A percentile compares a stretch with the other conserved stretches of the same genome.
Conservation (phyloP, 345 rosid species). For the Ailanthus altissimus region DNA sequence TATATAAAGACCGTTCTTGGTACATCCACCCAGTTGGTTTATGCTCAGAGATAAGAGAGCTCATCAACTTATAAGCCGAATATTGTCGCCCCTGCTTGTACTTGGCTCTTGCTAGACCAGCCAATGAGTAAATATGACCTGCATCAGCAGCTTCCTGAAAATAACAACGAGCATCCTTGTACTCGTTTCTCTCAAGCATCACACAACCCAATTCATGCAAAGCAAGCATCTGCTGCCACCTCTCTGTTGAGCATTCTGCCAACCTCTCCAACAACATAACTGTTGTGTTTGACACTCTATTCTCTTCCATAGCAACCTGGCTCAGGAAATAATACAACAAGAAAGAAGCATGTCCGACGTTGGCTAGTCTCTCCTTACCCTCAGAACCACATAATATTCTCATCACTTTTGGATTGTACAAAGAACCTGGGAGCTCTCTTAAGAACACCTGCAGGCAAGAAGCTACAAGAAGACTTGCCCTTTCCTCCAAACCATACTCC, state of each 20-base stretch:
- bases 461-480: constrained; percentile 64
- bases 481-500: constrained; percentile 75
- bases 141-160: constrained; percentile 69
- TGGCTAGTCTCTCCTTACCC: constrained; percentile 56
- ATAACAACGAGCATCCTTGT: constrained; percentile 52
- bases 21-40: constrained; percentile 92
- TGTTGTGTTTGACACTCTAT: constrained; percentile 43
- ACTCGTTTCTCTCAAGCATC: constrained; percentile 65
- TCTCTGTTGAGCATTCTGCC: constrained; percentile 58
- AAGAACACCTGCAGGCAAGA: constrained; percentile 86
- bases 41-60: constrained; percentile 57
- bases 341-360: constrained; percentile 68
- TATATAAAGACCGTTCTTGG: constrained; percentile 82
- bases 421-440: constrained; percentile 69
- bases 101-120: constrained; percentile 78
- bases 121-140: constrained; percentile 83
- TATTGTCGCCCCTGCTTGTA: constrained; percentile 72
- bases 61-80: constrained; percentile 66
- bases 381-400: constrained; percentile 58
- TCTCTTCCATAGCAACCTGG: constrained; percentile 76
- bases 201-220: constrained; percentile 80
- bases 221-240: constrained; percentile 80
- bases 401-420: constrained; percentile 51
- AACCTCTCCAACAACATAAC: constrained; percentile 60
- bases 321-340: constrained; percentile 79